A percentile compares a stretch with the other conserved stretches of the same genome.
These are phyloP conservation scores for Isatis tinctoria DNA, from an alignment of 345 rosid genomes.

Conservation along the genomic window DNA sequence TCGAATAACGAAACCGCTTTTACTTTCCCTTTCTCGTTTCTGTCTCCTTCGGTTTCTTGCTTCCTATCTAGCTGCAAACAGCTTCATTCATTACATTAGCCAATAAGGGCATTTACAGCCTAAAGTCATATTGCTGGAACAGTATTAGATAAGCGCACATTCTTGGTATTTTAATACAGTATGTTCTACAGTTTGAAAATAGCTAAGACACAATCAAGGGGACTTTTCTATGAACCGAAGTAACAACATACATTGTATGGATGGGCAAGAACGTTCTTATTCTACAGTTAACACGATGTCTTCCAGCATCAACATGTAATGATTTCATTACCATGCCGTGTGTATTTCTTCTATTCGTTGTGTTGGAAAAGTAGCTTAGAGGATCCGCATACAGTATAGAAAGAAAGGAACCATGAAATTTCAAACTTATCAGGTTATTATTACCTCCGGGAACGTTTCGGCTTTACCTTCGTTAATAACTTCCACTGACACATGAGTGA, in stretches of 20 bases:
- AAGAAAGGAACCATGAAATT: neutral
- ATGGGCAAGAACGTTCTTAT: neutral
- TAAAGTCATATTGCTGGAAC: neutral
- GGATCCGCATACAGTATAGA: neutral
- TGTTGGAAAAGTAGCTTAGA: neutral
- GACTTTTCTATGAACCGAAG: neutral
- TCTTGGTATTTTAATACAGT: too few species aligned
- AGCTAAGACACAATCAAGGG: neutral
- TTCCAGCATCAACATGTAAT: neutral
- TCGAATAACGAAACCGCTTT: constrained; percentile 16
- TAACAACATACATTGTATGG: neutral
- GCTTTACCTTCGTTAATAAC: constrained; percentile 27
- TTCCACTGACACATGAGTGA: neutral
- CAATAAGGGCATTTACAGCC: constrained; percentile 19
- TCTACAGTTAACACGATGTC: neutral
- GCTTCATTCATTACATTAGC: constrained; percentile 8
- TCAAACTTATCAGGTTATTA: constrained; percentile 9
- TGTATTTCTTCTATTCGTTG: neutral
- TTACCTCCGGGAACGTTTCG: constrained; percentile 30
- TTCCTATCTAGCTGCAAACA: constrained; percentile 41
- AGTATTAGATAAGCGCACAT: neutral
- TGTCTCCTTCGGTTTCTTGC: constrained; percentile 26
- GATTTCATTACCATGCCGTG: neutral
- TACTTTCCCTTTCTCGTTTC: constrained; percentile 1
- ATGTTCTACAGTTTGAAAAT: neutral